Evolutionary conservation across 805 yeast species (phyloP), one percentile per base, ranked within the genome.

Genomic region (Candida parachauliodes): DNA sequence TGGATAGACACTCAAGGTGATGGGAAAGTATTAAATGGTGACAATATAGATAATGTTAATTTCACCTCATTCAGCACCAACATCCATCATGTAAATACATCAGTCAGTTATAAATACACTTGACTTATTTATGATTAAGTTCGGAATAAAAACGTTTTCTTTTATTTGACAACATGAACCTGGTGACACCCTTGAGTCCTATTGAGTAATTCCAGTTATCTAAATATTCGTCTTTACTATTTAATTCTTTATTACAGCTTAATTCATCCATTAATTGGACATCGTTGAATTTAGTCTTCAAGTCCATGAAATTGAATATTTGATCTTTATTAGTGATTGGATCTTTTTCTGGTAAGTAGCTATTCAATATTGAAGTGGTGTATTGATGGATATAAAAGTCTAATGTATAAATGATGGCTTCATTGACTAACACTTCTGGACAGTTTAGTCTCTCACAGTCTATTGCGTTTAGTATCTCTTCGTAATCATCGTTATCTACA

Each of bases 1-100:
- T 88, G 97, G 97, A 77, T 79, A 8, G 95, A 88, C 54, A 74
- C 88, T 2, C 45, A 60, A 32, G 68, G 67, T 2, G 86, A 80
- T 49, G 69, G 77, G 2, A 74, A 75, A 46, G 72, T 76, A 29
- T 63, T 79, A 6, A 64, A 62, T 8, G 77, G 79, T 26, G 57
- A 55, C 10, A 73, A 74, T 2, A 63, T 67, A 2, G 95, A 89
- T 46, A 63, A 67, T 21, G 95, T 89, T 10, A 72, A 75, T 47
- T 79, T 89, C 48, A 71, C 81, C 38, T 69, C 79, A 15, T 84
- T 88, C 52, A 61, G 71, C 19, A 88, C 96, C 0, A 70, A 68
- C 34, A 67, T 74, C 19, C 94, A 86, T 55, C 72, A 74, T 36
- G 79, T 88, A 10, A 87, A 83, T 9, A 80, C 95, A 0, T 59